Evolutionary conservation across 106 monocot species (phyloP).

Genomic region (Apostasia ramifera): DNA sequence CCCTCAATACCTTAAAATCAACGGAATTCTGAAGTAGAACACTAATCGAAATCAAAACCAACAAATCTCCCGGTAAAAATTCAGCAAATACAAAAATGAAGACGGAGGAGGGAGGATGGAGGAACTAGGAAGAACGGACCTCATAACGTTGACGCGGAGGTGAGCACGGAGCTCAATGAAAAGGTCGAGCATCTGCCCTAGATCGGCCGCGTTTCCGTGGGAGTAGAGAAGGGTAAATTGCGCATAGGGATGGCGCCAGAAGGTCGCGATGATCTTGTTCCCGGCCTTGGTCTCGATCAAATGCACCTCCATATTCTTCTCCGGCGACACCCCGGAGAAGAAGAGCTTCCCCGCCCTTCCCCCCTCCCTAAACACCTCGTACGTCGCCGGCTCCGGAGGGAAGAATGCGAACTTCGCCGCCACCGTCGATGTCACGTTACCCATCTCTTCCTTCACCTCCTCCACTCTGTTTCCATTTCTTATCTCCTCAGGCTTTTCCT

Average conservation of each 20-base stretch:
- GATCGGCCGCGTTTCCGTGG: slow-evolving; percentile 97
- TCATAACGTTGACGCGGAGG: slow-evolving; percentile 93
- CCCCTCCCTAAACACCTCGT: slow-evolving; percentile 60
- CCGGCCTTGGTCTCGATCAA: slow-evolving; percentile 56
- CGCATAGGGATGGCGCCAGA: slow-evolving; percentile 73
- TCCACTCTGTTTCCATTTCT: not conserved
- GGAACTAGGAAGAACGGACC: slow-evolving; percentile 25
- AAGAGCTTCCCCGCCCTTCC: slow-evolving; percentile 36
- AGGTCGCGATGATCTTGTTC: slow-evolving; percentile 69
- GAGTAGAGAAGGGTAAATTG: slow-evolving; percentile 82
- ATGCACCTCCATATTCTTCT: slow-evolving; percentile 57
- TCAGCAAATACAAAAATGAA: not conserved
- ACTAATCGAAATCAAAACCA: not conserved
- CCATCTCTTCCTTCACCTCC: not conserved
- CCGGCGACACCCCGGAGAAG: slow-evolving; percentile 42
- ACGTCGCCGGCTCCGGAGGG: slow-evolving; percentile 90
- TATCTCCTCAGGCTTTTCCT: not conserved
- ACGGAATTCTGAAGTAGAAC: no score
- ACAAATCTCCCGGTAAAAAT: not conserved
- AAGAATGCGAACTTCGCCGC: slow-evolving; percentile 96
- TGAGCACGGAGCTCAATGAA: slow-evolving; percentile 81
- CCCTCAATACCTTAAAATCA: no score
- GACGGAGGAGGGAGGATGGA: not conserved
- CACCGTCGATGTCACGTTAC: slow-evolving; percentile 22
- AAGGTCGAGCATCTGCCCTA: slow-evolving; percentile 92